Base-by-base conservation (phyloP, 208 protist genomes). In the Tritrichomonas foetus region DNA sequence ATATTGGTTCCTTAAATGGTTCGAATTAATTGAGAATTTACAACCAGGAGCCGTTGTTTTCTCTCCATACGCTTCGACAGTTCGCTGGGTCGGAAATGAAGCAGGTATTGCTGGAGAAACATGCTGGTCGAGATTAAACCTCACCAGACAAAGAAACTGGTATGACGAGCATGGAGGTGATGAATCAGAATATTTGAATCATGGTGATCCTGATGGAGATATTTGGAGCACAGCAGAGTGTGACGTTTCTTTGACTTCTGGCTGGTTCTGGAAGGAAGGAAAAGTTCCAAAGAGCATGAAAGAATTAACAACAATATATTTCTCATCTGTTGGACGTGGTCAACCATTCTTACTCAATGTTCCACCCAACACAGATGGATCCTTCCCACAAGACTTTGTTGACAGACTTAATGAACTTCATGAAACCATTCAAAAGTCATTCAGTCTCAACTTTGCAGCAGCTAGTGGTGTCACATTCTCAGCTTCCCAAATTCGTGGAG, bases 1-100 rank as follows among this genome's bases (percentile, higher is more conserved):
- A 16, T 75, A 75, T n/a, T 75, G 69, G 69, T 75, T 75, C 33
- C 44, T 75, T 27, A 75, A 75, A 75, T 75, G 69, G 69, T 75
- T 75, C 69, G 69, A 75, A 36, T 41, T 75, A 41, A 75, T 75
- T n/a, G 69, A 75, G 33, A 75, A 41, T 47, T 44, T 75, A 13
- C 69, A 75, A 44, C 69, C 69, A 75, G 69, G 69, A 36, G 69
- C 69, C 44, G 69, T 75, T 44, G 33, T 75, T 41, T 75, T 75
- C 69, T 75, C 69, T 44, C 69, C 69, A 75, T 75, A 75, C 33
- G 69, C 33, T n/a, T 75, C 69, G 41, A 75, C 69, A 44, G n/a
- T 75, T 44, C 69, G 69, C 33, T 75, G 69, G 69, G 41, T 75
- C 2, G 69, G 69, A 11, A 75, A 75, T 16, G 69, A 75, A 75